These are phyloP conservation scores for Leptographium wingfieldii DNA, from an alignment of 2,329 filamentous ascomycete species.

Conservation along the genomic window DNA sequence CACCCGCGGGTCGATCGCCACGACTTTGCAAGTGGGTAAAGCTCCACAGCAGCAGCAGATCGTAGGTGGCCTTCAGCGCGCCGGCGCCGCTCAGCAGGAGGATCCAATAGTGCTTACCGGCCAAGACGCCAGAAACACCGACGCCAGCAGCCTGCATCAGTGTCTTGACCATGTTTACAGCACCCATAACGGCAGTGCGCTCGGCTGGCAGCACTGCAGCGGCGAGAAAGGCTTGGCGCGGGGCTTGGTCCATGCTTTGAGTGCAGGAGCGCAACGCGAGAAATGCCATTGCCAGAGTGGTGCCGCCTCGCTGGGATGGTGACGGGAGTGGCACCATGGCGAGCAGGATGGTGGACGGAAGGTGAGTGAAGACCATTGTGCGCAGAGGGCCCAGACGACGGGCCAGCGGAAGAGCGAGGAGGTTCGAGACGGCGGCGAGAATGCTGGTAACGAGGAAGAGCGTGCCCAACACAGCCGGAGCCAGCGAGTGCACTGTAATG, in stretches of 20 bases:
- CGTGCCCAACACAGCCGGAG: slow-evolving; percentile 36
- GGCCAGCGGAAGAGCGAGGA: slow-evolving; percentile 41
- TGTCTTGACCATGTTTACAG: slow-evolving; percentile 58
- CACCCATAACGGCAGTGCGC: slow-evolving; percentile 59
- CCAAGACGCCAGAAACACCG: slow-evolving; percentile 50
- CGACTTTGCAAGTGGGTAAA: neutral
- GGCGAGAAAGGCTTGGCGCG: slow-evolving; percentile 56
- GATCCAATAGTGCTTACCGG: slow-evolving; percentile 21
- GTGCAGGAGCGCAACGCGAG: slow-evolving; percentile 49
- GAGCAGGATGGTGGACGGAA: slow-evolving; percentile 55
- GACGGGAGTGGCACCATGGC: slow-evolving; percentile 33
- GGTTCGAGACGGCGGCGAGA: slow-evolving; percentile 36
- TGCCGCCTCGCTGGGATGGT: slow-evolving; percentile 1
- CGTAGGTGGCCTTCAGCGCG: slow-evolving; percentile 12
- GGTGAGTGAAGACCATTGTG: slow-evolving; percentile 65
- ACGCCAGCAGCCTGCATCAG: slow-evolving; percentile 49
- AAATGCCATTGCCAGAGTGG: slow-evolving; percentile 30
- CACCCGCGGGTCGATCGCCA: neutral
- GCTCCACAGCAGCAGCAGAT: slow-evolving; percentile 4
- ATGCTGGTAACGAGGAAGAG: slow-evolving; percentile 42
- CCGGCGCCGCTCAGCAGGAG: slow-evolving; percentile 10
- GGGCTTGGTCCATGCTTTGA: slow-evolving; percentile 58
- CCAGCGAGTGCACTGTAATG: slow-evolving; percentile 31
- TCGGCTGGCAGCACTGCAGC: slow-evolving; percentile 51
- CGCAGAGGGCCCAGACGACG: slow-evolving; percentile 12